Percentiles rank a stretch among this genome's conserved stretches.
These are phyloP conservation scores for Lepiota venenata DNA, from an alignment of 768 basidiomycete species.

Conservation along the genomic window DNA sequence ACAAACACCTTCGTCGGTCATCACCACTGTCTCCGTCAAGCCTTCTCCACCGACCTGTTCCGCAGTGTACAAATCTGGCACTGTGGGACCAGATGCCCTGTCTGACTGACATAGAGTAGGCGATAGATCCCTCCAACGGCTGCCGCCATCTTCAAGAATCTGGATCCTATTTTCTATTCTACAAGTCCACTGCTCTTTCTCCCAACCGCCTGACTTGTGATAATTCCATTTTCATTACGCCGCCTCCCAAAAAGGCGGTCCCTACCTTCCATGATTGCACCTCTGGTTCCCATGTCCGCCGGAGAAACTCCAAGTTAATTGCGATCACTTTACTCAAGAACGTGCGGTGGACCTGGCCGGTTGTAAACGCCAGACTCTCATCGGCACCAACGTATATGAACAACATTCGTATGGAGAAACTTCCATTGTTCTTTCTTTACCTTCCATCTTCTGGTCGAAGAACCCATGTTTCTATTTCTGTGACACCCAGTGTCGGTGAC, in stretches of 20 bases:
- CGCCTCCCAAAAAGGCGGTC: not conserved
- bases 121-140: not conserved
- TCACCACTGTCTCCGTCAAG: slow-evolving; percentile 2
- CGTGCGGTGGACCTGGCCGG: too few species aligned
- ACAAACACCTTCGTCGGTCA: slow-evolving; percentile 3
- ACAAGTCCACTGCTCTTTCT: not conserved
- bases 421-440: slow-evolving; percentile 1
- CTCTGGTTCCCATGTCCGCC: slow-evolving; percentile 5
- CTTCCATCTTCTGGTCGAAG: not conserved
- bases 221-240: not conserved
- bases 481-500: not conserved
- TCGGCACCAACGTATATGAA: not conserved
- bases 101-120: not conserved
- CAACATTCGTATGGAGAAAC: slow-evolving; percentile 1
- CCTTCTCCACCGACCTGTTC: slow-evolving; percentile 1
- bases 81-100: slow-evolving; percentile 4
- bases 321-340: not conserved
- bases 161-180: not conserved
- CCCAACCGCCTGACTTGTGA: not conserved
- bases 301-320: not conserved
- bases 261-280: not conserved
- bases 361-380: not conserved
- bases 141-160: not conserved
- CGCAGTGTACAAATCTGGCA: slow-evolving; percentile 4
- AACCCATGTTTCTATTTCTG: slow-evolving; percentile 7